Base-by-base conservation (phyloP, 352 stramenopile species). In the Globisporangium heterothallicum region DNA sequence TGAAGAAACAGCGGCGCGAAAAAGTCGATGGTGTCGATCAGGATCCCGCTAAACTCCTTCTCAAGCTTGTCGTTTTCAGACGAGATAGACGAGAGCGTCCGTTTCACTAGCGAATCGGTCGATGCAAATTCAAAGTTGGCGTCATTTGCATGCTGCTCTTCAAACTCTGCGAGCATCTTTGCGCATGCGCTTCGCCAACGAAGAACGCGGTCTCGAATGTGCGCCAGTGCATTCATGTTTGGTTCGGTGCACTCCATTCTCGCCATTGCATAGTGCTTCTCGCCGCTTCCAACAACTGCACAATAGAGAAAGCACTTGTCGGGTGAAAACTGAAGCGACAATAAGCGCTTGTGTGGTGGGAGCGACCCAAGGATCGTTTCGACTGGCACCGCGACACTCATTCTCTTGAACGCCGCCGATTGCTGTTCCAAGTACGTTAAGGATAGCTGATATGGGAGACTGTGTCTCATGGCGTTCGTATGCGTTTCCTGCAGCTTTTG, bases 221-320 rank as follows among this genome's bases (percentile, higher is more conserved):
- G 42, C 4, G 50, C 35, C 2, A 87, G 35, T 36, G 68, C 30
- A 1, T 27, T 6, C n/a, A 62, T 49, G 8, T 72, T 64, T 0
- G 47, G 38, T 6, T 61, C 66, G 0, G 70, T 84, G 26, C 78
- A 85, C 49, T 90, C 78, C 65, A 90, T 88, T 0, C 78, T 59
- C 4, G 65, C 65, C 18, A 88, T 67, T 0, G 66, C 72, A 22
- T 63, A 70, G 13, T 66, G 54, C 22, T 74, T 77, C 22, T 85
- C 69, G 9, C 50, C 61, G 18, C 40, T 70, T 0, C 58, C 58
- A 2, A 75, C 57, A 24, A 87, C 22, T 1, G 63, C 70, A 3
- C 64, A 73, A 32, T 82, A 91, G 8, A 93, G 46, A 30, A 85
- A 91, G 32, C 71, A 82, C 2, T 60, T 64, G 40, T 93, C 78